A percentile compares a stretch with the other conserved stretches of the same genome.
These are phyloP conservation scores for Xylaria intraflava DNA, from an alignment of 495 filamentous ascomycete genomes.

Conservation along the genomic window DNA sequence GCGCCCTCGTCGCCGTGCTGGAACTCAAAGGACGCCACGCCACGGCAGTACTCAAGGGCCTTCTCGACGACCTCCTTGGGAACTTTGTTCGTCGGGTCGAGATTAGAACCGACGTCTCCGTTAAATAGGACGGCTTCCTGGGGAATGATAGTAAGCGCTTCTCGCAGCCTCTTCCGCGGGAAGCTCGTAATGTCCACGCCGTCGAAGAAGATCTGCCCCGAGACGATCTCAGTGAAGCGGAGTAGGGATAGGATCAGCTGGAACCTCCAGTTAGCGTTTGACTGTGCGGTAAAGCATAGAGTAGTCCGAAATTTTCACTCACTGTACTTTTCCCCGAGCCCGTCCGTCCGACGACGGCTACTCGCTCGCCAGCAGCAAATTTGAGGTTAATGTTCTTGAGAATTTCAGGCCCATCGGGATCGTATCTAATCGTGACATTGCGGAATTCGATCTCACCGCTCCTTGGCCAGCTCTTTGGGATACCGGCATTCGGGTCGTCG, in stretches of 20 bases:
- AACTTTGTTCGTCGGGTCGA: constrained; percentile 43
- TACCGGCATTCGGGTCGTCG: constrained; percentile 17
- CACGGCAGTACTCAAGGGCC: constrained; percentile 37
- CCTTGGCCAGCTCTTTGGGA: constrained; percentile 42
- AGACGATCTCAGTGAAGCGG: constrained; percentile 45
- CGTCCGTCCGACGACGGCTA: constrained; percentile 52
- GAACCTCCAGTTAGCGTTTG: constrained; percentile 10
- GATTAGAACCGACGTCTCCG: constrained; percentile 43
- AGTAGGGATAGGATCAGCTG: constrained; percentile 48
- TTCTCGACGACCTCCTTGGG: constrained; percentile 35
- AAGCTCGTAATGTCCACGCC: constrained; percentile 45
- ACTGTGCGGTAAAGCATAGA: not conserved
- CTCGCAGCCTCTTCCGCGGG: constrained; percentile 43
- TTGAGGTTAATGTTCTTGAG: constrained; percentile 47
- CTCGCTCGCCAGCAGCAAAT: constrained; percentile 45
- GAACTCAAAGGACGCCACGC: constrained; percentile 41
- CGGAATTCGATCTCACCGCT: constrained; percentile 44
- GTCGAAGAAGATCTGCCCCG: constrained; percentile 47
- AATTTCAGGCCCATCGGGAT: constrained; percentile 39
- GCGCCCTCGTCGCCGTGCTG: constrained; percentile 21
- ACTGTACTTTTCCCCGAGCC: constrained; percentile 55
- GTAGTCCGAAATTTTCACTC: constrained; percentile 7
- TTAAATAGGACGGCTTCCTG: constrained; percentile 53
- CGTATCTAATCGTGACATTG: constrained; percentile 45
- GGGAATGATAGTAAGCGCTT: constrained; percentile 49